Conservation (phyloP, 139 green algal genomes). For the Chlamydomonas applanata region DNA sequence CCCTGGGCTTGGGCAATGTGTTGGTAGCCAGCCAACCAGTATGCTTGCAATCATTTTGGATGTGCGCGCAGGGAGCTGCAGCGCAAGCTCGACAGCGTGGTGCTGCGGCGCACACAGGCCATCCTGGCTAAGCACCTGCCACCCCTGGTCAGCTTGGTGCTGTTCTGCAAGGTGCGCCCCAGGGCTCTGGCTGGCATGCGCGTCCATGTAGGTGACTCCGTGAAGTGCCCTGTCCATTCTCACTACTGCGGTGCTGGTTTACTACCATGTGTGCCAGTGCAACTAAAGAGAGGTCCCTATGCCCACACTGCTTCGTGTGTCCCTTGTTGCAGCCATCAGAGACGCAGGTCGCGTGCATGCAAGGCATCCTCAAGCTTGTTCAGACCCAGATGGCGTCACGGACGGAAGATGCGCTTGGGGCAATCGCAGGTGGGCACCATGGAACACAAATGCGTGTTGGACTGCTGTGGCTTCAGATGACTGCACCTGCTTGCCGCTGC, state of each 20-base stretch:
- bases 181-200: constrained; percentile 32
- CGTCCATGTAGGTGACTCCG: not conserved
- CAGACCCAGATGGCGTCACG: too few species aligned
- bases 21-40: too few species aligned
- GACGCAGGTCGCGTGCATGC: not conserved
- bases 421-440: constrained; percentile 46
- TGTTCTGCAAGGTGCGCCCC: constrained; percentile 69
- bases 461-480: too few species aligned
- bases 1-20: too few species aligned
- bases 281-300: too few species aligned
- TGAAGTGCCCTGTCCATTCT: not conserved
- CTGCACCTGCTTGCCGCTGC: too few species aligned
- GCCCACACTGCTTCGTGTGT: too few species aligned
- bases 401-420: constrained; percentile 49
- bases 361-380: too few species aligned
- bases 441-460: too few species aligned
- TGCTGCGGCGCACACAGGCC: constrained; percentile 73
- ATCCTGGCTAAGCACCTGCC: constrained; percentile 70
- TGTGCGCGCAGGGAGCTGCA: constrained; percentile 54
- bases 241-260: too few species aligned
- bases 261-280: too few species aligned
- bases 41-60: not conserved
- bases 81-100: constrained; percentile 45
- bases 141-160: constrained; percentile 57
- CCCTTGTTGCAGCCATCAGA: too few species aligned